A percentile compares a stretch with the other conserved stretches of the same genome.
These are phyloP conservation scores for Candida nemodendra DNA, from an alignment of 805 yeast species.

Conservation along the genomic window DNA sequence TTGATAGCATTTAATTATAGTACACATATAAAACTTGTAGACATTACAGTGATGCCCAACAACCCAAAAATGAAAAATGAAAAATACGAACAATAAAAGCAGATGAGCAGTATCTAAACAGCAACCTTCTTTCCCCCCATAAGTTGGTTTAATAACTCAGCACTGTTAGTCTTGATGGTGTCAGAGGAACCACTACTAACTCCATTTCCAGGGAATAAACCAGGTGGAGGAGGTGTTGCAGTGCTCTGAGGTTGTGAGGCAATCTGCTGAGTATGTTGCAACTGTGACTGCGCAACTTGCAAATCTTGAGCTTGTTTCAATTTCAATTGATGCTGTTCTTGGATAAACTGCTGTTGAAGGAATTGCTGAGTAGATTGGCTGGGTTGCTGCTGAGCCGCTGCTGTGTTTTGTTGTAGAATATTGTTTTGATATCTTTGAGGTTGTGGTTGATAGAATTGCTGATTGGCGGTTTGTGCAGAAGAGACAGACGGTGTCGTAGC, in stretches of 20 bases:
- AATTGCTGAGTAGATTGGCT: slow-evolving; percentile 31
- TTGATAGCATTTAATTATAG: neutral
- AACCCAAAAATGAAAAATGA: neutral
- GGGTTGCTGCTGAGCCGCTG: slow-evolving; percentile 30
- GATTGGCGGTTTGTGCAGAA: slow-evolving; percentile 31
- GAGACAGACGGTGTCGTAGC: slow-evolving; percentile 13
- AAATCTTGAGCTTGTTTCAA: slow-evolving; percentile 16
- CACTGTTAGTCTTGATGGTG: slow-evolving; percentile 30
- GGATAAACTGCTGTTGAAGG: slow-evolving; percentile 30
- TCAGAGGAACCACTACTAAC: too few species aligned
- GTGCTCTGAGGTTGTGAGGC: slow-evolving; percentile 26
- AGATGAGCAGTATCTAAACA: slow-evolving; percentile 7
- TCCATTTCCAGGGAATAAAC: slow-evolving; percentile 42
- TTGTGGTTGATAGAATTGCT: slow-evolving; percentile 32
- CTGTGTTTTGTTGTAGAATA: slow-evolving; percentile 23
- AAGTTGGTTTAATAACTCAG: slow-evolving; percentile 79
- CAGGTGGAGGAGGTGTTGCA: slow-evolving; percentile 74
- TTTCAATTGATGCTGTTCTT: slow-evolving; percentile 30
- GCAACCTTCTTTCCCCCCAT: slow-evolving; percentile 64
- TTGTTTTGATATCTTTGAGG: slow-evolving; percentile 26
- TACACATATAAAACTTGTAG: neutral
- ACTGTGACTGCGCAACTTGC: slow-evolving; percentile 25
- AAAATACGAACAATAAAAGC: neutral
- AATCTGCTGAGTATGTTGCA: slow-evolving; percentile 17
- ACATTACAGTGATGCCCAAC: too few species aligned